These are phyloP conservation scores for Herpetomonas samuelpessoai DNA, from an alignment of 208 protist species.

Conservation along the genomic window DNA sequence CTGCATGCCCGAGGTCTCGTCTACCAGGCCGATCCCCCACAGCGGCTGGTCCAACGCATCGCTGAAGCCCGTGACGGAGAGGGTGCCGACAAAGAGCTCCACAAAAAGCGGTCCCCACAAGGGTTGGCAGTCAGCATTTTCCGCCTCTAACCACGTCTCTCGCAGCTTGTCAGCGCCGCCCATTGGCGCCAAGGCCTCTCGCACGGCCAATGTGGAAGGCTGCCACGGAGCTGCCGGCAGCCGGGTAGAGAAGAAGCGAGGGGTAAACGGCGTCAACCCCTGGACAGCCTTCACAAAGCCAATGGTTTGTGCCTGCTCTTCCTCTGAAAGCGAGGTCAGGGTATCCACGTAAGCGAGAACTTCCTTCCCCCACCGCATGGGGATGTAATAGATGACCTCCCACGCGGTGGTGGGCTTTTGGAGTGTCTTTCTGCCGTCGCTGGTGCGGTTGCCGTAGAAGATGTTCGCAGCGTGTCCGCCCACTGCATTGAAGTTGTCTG, in stretches of 20 bases:
- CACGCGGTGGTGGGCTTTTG: constrained; percentile 63
- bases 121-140: constrained; percentile 8
- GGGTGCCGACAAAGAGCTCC: constrained; percentile 28
- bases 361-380: neutral
- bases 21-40: constrained; percentile 63
- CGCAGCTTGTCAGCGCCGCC: constrained; percentile 13
- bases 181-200: neutral
- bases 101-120: constrained; percentile 27
- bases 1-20: constrained; percentile 40
- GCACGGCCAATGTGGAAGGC: neutral
- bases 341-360: neutral
- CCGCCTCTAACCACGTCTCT: constrained; percentile 15
- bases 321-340: neutral
- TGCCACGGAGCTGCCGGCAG: constrained; percentile 5
- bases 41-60: constrained; percentile 32
- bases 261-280: constrained; percentile 4
- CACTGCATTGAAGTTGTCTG: constrained; percentile 41
- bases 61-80: constrained; percentile 24
- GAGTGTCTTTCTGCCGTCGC: constrained; percentile 44
- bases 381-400: constrained; percentile 48
- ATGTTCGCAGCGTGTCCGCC: constrained; percentile 60
- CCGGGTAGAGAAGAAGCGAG: constrained; percentile 10
- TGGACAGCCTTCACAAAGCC: constrained; percentile 9
- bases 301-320: neutral
- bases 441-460: constrained; percentile 37